These are phyloP conservation scores for Rhizopus sp. DNA, from an alignment of 371 early-diverging fungal species.

Conservation along the genomic window DNA sequence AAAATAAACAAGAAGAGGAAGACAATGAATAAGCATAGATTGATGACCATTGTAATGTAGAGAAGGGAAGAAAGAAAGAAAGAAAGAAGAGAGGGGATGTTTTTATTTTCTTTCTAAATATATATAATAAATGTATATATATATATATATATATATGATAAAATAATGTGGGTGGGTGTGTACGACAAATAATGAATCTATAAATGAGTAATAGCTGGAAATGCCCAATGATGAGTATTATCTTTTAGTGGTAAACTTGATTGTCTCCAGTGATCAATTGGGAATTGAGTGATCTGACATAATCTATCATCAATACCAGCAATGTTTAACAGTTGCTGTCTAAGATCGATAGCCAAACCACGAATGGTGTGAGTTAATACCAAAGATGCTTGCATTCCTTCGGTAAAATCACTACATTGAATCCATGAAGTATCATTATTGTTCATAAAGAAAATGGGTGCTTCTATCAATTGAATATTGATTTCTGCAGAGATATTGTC, in stretches of 20 bases:
- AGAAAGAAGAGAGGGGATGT: no score
- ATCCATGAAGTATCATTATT: conserved; percentile 46
- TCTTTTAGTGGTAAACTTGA: conserved; percentile 34
- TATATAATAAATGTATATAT: no score
- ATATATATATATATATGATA: no score
- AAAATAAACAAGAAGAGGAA: no score
- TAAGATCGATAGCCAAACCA: conserved; percentile 55
- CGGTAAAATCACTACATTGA: conserved; percentile 80
- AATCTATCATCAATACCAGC: conserved; percentile 35
- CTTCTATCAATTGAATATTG: conserved; percentile 58
- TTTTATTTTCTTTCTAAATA: no score
- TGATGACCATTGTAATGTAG: no score
- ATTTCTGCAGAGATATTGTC: conserved; percentile 57
- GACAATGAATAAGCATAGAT: no score
- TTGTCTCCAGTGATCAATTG: conserved; percentile 35
- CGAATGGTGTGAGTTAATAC: conserved; percentile 66
- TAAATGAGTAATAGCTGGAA: not conserved
- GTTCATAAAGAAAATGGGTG: conserved; percentile 71
- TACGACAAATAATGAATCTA: no score
- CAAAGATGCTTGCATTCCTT: conserved; percentile 70
- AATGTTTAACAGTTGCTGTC: conserved; percentile 49
- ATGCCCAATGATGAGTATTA: not conserved
- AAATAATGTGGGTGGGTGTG: no score
- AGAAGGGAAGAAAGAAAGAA: no score
- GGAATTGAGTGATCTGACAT: conserved; percentile 39